phyloP scores from a whole-genome alignment of 441 rosid species.

The Gossypium laxum region DNA sequence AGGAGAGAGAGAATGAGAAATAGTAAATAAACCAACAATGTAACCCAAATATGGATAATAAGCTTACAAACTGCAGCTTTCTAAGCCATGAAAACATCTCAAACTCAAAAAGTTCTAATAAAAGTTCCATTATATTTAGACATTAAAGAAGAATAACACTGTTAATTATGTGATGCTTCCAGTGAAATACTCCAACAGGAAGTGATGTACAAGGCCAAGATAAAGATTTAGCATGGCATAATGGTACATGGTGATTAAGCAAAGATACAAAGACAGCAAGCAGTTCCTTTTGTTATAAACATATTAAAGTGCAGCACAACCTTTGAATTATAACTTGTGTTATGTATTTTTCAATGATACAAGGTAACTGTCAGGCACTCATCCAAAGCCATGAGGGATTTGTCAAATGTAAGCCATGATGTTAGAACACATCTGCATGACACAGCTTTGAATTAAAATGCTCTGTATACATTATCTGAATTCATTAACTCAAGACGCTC shows the following conservation, averaged over 20 bases:
- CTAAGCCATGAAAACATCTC: neutral
- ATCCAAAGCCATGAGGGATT: neutral
- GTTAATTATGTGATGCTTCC: neutral
- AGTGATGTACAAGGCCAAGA: neutral
- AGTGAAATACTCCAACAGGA: neutral
- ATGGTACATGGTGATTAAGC: neutral
- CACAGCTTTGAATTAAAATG: conserved; percentile 6
- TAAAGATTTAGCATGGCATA: neutral
- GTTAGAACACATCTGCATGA: neutral
- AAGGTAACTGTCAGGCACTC: neutral
- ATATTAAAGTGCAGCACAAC: neutral
- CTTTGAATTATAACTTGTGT: neutral
- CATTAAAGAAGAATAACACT: neutral
- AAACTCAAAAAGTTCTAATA: neutral
- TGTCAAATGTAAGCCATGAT: neutral
- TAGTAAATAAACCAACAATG: neutral
- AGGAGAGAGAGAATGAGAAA: conserved; percentile 12
- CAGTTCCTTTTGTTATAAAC: neutral
- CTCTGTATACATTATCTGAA: neutral
- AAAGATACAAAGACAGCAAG: neutral
- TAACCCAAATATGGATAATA: neutral
- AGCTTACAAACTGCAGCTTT: neutral
- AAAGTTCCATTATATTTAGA: neutral
- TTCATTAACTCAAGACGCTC: neutral
- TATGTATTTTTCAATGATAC: neutral